Conservation (phyloP, 768 basidiomycete genomes). For the Coprinopsis sp. region DNA sequence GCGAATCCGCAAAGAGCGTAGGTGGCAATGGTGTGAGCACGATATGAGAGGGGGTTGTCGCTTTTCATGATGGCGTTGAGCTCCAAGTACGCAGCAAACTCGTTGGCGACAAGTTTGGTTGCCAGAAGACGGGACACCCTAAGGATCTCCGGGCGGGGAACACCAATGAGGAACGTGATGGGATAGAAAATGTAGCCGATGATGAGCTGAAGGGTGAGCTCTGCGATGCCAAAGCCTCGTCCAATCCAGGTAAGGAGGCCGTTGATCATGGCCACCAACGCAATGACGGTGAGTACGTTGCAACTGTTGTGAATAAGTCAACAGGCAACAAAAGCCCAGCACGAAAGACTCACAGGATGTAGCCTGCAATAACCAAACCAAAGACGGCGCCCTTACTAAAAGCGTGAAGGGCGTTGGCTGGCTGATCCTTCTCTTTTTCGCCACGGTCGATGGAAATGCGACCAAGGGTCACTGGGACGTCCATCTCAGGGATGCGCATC, state of each 20-base stretch:
- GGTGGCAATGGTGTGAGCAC: conserved; percentile 77
- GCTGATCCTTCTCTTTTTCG: conserved; percentile 36
- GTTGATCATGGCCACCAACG: conserved; percentile 76
- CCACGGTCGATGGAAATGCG: conserved; percentile 78
- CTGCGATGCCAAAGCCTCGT: conserved; percentile 75
- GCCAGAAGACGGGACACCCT: conserved; percentile 77
- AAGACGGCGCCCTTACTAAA: conserved; percentile 84
- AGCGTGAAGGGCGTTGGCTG: conserved; percentile 82
- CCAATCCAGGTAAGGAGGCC: conserved; percentile 89
- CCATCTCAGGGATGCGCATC: conserved; percentile 77
- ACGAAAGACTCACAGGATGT: conserved; percentile 59
- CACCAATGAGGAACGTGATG: conserved; percentile 74
- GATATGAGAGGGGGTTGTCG: conserved; percentile 56
- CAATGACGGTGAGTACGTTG: conserved; percentile 81
- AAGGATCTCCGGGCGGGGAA: conserved; percentile 78
- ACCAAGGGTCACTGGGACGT: conserved; percentile 84
- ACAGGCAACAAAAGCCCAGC: not conserved
- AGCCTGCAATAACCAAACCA: conserved; percentile 81
- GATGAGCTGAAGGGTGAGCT: conserved; percentile 78
- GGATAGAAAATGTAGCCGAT: conserved; percentile 89
- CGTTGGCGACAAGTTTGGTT: conserved; percentile 83
- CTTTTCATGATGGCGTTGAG: conserved; percentile 45
- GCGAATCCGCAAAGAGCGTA: conserved; percentile 92
- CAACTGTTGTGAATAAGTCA: conserved; percentile 37
- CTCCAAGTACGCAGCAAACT: conserved; percentile 73